These are phyloP conservation scores for Heliosperma pusillum DNA, from an alignment of 148 eudicot genomes.

Conservation along the genomic window DNA sequence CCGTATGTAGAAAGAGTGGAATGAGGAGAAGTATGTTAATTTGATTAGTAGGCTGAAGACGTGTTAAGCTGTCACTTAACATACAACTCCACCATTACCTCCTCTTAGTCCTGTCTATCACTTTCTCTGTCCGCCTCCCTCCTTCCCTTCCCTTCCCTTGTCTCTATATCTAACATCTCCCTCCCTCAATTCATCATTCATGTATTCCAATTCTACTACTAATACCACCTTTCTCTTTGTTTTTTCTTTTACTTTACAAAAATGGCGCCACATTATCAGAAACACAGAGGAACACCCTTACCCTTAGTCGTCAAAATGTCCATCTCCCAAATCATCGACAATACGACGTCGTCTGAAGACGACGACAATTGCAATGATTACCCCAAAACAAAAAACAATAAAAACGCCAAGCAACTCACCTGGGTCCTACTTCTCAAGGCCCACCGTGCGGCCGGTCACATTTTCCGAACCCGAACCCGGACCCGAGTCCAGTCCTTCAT, in stretches of 20 bases:
- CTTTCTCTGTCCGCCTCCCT: slow-evolving; percentile 11
- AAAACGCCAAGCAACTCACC: slow-evolving; percentile 80
- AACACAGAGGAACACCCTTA: slow-evolving; percentile 47
- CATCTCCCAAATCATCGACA: slow-evolving; percentile 64
- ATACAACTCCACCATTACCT: slow-evolving; percentile 14
- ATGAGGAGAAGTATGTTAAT: too few relatives aligned
- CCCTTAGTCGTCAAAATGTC: slow-evolving; percentile 93
- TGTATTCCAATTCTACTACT: not conserved
- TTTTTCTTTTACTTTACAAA: slow-evolving; percentile 14
- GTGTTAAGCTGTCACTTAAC: slow-evolving; percentile 43
- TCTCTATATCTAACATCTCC: not conserved
- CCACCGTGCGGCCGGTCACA: slow-evolving; percentile 77
- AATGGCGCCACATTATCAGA: slow-evolving; percentile 76
- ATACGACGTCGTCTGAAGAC: slow-evolving; percentile 36
- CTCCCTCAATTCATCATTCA: not conserved
- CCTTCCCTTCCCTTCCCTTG: too few relatives aligned
- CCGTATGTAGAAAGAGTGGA: too few relatives aligned
- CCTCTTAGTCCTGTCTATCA: slow-evolving; percentile 13
- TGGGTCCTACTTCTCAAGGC: slow-evolving; percentile 82
- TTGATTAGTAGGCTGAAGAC: slow-evolving; percentile 16
- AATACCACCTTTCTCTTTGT: slow-evolving; percentile 20
- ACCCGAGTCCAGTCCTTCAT: slow-evolving; percentile 46
- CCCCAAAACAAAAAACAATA: slow-evolving; percentile 41
- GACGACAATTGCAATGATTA: slow-evolving; percentile 18
- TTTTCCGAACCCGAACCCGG: slow-evolving; percentile 41